Base-by-base conservation (phyloP, 352 stramenopile species). In the Phytophthora citrophthora region DNA sequence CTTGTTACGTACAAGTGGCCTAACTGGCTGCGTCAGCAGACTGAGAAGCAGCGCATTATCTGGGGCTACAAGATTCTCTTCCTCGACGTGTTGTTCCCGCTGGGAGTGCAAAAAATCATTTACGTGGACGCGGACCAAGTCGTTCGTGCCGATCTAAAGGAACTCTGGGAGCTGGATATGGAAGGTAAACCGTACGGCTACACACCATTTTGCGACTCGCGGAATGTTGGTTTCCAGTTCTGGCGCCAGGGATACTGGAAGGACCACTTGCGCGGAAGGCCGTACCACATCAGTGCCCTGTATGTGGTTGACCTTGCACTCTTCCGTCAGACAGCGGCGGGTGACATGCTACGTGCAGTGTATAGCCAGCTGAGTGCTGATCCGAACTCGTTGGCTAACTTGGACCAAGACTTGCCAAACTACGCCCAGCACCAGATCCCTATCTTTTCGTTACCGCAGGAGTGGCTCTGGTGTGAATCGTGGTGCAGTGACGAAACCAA, bases 41-140 rank as follows among this genome's bases (percentile, higher is more conserved):
- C 90, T 13, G 96, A 99, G 77, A 99, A 99, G 79, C 98, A 99
- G 86, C 88, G 98, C 27, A 99, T 99, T 67, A 99, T 99, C 68
- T 99, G 98, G 98, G 98, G 97, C 13, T 99, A 99, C 88, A 99
- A 99, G 83, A 99, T 99, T 73, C 82, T 99, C 1, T 99, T 99
- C 74, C 73, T 99, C 20, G 98, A 99, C 74, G 98, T 99, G 34
- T 77, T 99, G 2, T 99, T 99, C 72, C 98, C 98, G 12, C 85
- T 99, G 6, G 86, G 96, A 59, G 93, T 99, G 16, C 96, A 99
- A 69, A 99, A 99, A 78, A 98, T 99, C 50, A 99, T 99, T 56
- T 99, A 99, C 76, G 98, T 99, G 27, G 98, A 99, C 73, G 96
- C 98, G 1, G 98, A 99, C 72, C 97, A 99, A 86, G 97, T 99